Conservation (phyloP, 2,329 filamentous ascomycete species). For the Aspergillus ibericus region DNA sequence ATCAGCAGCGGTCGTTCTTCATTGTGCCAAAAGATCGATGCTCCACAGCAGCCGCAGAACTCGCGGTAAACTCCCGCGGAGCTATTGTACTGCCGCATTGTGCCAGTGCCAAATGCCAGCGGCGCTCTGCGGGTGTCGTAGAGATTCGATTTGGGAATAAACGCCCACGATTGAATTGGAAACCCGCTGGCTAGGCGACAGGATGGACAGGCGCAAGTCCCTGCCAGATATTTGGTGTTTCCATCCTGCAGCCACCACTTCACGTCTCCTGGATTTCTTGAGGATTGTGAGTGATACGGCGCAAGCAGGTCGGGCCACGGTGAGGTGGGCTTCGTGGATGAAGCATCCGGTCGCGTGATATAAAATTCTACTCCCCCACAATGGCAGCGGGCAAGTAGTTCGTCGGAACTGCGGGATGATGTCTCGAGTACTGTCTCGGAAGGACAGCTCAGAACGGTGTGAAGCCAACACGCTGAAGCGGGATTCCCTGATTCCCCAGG, state of each 20-base stretch:
- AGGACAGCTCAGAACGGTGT: constrained; percentile 2
- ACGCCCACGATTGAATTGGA: constrained; percentile 66
- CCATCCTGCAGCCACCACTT: constrained; percentile 61
- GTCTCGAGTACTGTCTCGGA: background rate
- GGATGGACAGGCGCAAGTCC: constrained; percentile 61
- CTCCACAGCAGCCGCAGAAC: constrained; percentile 64
- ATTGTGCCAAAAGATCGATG: constrained; percentile 64
- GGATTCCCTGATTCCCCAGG: constrained; percentile 18
- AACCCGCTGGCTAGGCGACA: constrained; percentile 63
- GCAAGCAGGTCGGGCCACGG: constrained; percentile 56
- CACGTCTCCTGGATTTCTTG: constrained; percentile 48
- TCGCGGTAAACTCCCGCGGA: constrained; percentile 56
- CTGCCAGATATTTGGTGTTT: constrained; percentile 57
- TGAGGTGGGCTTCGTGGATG: constrained; percentile 48
- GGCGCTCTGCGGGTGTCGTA: constrained; percentile 41
- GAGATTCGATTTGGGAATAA: constrained; percentile 62
- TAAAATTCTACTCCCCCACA: constrained; percentile 58
- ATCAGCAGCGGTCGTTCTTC: constrained; percentile 55
- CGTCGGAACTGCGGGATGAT: constrained; percentile 13
- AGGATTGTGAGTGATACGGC: constrained; percentile 45
- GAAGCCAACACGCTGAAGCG: constrained; percentile 23
- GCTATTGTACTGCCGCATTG: constrained; percentile 56
- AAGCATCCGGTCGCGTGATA: constrained; percentile 56
- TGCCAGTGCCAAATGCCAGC: constrained; percentile 41
- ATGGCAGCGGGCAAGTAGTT: constrained; percentile 52